Evolutionary conservation across 1,139 yeast genomes (phyloP), one percentile per base, ranked within the genome.

Genomic region (Lodderomyces oxycetoniae): DNA sequence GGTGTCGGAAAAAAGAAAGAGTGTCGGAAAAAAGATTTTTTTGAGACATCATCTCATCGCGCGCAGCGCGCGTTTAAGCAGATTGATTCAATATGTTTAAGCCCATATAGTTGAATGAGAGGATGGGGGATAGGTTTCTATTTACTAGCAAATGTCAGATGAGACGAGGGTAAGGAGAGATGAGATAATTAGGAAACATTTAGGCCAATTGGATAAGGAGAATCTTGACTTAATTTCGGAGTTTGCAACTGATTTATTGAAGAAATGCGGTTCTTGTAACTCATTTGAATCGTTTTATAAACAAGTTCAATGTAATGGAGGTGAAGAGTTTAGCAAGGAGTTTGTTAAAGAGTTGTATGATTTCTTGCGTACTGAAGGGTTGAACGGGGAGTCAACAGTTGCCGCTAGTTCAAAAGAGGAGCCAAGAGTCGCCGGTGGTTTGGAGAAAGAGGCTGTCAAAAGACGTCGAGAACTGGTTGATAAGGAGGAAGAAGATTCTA

Each of bases 221-320:
- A 80, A 77, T 36, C 53, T 56, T 22, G 67, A 76, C 7, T 26
- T 40, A 17, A 61, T 82, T 15, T 73, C 85, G 1, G 74, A 74
- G 43, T 83, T 79, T 53, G 62, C 85, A 9, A 42, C 68, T 3
- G 70, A 65, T 41, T 52, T 84, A 17, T 71, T 72, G 44, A 53
- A 59, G 3, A 55, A 67, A 31, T 27, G 41, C 1, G 46, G 55
- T 11, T 29, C 31, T 9, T 19, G 40, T 8, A 38, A 24, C 9
- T 29, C 12, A 28, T 44, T 61, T 15, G 48, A 48, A 4, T 61
- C 54, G 7, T 79, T 80, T 46, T 51, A 55, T 26, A 43, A 53
- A n/a, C 59, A 63, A 13, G 55, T 82, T 34, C 53, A 57, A 11
- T 75, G 67, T 7, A 71, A 79, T 50, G 91, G 87, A 0, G 86